These are phyloP conservation scores for Candida frijolesensis DNA, from an alignment of 1,139 yeast genomes.

Conservation along the genomic window DNA sequence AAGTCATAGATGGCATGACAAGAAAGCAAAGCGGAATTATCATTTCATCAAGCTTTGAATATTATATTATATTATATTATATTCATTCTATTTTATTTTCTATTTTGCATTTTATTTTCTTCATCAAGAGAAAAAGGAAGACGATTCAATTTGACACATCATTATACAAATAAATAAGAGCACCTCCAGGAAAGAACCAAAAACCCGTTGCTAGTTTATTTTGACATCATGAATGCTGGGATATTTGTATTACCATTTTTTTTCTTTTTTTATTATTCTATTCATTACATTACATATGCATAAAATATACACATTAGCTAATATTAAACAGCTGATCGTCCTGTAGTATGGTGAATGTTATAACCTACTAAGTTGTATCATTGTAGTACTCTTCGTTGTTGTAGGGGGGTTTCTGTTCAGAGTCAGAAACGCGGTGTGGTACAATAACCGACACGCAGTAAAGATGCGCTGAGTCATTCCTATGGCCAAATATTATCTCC, in stretches of 20 bases:
- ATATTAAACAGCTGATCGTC: not conserved
- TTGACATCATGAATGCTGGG: not conserved
- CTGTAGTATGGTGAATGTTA: too few relatives aligned
- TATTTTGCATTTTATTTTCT: not conserved
- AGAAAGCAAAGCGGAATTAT: too few relatives aligned
- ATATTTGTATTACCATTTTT: not conserved
- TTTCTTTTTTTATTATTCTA: not conserved
- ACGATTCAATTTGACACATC: not conserved
- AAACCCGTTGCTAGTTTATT: not conserved
- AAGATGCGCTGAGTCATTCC: too few relatives aligned
- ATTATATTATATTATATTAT: not conserved
- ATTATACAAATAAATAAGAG: not conserved
- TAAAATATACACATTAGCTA: not conserved
- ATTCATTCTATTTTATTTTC: not conserved
- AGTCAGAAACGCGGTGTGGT: not conserved
- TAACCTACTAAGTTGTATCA: too few relatives aligned
- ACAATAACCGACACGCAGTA: too few relatives aligned
- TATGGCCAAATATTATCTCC: too few relatives aligned
- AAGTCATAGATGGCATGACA: conserved; percentile 33
- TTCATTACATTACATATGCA: not conserved
- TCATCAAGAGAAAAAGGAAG: not conserved
- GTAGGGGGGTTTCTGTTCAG: not conserved
- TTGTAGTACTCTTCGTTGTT: too few relatives aligned
- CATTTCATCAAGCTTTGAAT: not conserved
- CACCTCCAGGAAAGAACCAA: not conserved